Evolutionary conservation across 345 rosid species (phyloP).

Genomic region (Gossypium thurberi): DNA sequence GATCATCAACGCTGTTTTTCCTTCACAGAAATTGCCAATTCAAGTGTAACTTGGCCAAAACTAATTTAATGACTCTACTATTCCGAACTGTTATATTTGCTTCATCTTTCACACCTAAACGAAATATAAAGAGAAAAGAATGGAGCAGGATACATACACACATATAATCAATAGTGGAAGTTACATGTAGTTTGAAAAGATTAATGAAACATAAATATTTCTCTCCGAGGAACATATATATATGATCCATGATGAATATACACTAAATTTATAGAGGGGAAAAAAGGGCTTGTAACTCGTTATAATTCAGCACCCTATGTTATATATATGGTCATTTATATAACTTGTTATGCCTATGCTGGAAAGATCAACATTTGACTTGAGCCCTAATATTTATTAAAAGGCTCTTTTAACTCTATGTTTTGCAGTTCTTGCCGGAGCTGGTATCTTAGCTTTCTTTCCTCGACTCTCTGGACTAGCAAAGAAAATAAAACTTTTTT

Average conservation of each 20-base stretch:
- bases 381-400: not conserved
- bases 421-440: not conserved
- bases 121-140: too few relatives aligned
- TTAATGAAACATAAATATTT: too few relatives aligned
- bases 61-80: not conserved
- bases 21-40: not conserved
- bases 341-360: not conserved
- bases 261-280: not conserved
- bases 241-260: conserved; percentile 10
- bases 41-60: not conserved
- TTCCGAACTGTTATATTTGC: too few relatives aligned
- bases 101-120: too few relatives aligned
- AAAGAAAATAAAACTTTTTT: not conserved
- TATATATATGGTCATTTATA: not conserved
- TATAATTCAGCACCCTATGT: not conserved
- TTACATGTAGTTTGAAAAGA: too few relatives aligned
- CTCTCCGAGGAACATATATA: not conserved
- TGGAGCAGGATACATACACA: too few relatives aligned
- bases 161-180: too few relatives aligned
- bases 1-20: not conserved
- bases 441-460: not conserved
- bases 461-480: not conserved
- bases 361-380: not conserved
- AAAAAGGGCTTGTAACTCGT: not conserved
- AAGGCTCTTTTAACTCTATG: not conserved